These are phyloP conservation scores for Fusarium penzigii DNA, from an alignment of 2,329 filamentous ascomycete species.

Conservation along the genomic window DNA sequence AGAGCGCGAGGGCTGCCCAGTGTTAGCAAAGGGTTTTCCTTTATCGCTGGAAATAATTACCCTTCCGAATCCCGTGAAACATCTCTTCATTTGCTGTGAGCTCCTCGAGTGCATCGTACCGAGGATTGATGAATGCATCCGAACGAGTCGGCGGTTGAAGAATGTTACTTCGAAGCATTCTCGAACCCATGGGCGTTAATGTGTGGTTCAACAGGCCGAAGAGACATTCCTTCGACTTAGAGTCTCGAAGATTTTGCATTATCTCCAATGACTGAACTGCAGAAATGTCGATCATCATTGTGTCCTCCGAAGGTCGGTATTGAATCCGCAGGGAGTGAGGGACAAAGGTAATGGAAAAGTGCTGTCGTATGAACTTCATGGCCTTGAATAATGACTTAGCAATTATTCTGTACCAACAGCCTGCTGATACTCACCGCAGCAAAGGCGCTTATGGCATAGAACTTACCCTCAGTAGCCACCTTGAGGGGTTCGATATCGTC, in stretches of 20 bases:
- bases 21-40: neutral
- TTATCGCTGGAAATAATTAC: conserved; percentile 39
- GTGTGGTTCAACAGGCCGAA: conserved; percentile 87
- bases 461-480: conserved; percentile 78
- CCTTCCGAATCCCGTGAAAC: conserved; percentile 74
- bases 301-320: conserved; percentile 85
- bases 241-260: conserved; percentile 79
- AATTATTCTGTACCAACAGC: rapidly evolving
- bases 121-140: conserved; percentile 63
- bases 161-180: conserved; percentile 81
- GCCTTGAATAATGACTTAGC: conserved; percentile 51
- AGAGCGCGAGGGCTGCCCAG: conserved; percentile 64
- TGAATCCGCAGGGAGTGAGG: conserved; percentile 81
- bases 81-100: conserved; percentile 80
- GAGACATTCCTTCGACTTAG: conserved; percentile 78
- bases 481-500: conserved; percentile 82
- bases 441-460: conserved; percentile 82
- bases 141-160: conserved; percentile 81
- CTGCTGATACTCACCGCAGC: conserved; percentile 65
- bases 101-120: conserved; percentile 84
- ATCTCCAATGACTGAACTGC: conserved; percentile 87
- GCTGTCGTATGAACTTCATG: conserved; percentile 77
- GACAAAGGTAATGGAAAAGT: conserved; percentile 67
- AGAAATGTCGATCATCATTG: conserved; percentile 93
- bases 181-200: conserved; percentile 81